Conservation (phyloP, 2,329 filamentous ascomycete genomes). For the Penicillium concentricum region DNA sequence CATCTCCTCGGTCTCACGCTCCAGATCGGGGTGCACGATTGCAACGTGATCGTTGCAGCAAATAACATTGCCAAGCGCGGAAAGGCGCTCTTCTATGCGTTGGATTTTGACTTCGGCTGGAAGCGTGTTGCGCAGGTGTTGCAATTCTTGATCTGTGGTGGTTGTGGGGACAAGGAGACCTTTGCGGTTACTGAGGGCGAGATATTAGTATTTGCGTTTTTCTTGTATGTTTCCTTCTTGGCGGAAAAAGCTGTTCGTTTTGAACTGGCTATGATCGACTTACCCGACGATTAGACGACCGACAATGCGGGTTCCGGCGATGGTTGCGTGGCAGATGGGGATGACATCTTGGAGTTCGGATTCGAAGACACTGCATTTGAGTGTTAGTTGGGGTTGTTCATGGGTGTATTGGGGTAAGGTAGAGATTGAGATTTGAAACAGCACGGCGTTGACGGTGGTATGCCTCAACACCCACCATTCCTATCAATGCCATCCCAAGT, state of each 20-base stretch:
- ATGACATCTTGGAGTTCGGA: slow-evolving; percentile 96
- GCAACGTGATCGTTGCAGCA: slow-evolving; percentile 96
- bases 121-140: slow-evolving; percentile 92
- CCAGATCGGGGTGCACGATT: slow-evolving; percentile 90
- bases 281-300: slow-evolving; percentile 91
- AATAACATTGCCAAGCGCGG: slow-evolving; percentile 94
- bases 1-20: slow-evolving; percentile 98
- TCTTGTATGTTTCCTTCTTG: background rate
- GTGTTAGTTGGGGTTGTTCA: slow-evolving; percentile 6
- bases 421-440: background rate
- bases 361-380: slow-evolving; percentile 75
- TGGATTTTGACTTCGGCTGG: slow-evolving; percentile 92
- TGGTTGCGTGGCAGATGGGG: slow-evolving; percentile 93
- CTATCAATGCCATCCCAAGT: background rate
- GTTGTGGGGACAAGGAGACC: slow-evolving; percentile 93
- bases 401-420: background rate
- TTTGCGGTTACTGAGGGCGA: slow-evolving; percentile 73
- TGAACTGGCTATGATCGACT: background rate
- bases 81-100: slow-evolving; percentile 94
- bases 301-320: slow-evolving; percentile 93
- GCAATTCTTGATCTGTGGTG: slow-evolving; percentile 96
- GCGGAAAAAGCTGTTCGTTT: background rate
- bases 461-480: background rate
- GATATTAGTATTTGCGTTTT: background rate
- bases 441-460: background rate